Base-by-base conservation (phyloP, 495 filamentous ascomycete genomes). In the Talaromyces adpressus region DNA sequence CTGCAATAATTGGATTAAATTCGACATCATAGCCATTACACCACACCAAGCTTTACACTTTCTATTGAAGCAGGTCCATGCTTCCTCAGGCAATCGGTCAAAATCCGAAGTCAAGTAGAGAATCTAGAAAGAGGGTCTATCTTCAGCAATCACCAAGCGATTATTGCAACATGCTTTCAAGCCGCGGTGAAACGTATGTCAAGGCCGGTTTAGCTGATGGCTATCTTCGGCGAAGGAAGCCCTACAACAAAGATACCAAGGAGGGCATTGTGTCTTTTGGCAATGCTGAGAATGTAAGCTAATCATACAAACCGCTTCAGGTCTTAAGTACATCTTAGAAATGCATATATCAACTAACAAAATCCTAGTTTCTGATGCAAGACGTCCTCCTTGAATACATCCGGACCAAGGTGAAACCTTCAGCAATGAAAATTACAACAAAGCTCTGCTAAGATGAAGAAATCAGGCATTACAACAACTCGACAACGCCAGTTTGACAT, bases 251-350 rank as follows among this genome's bases (percentile, higher is more conserved):
- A 36, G 29, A 11, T 2, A 58, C 14, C 29, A 58, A 58, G 56
- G 11, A 16, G 18, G 56, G 56, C 8, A 18, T 58, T 36, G 56
- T 58, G 20, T 58, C 56, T 20, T 58, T 58, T 58, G 56, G 56
- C 5, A 58, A 58, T 9, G 76, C 77, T 6, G 76, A 78, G 65
- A 79, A 78, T 61, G 56, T 63, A 8, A 58, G 30, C 16, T 27
- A n/a, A 9, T 16, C 1, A 32, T 36, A 18, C 23, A 11, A 56
- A 9, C 9, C 8, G 8, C 32, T 36, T 9, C 11, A 9, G 11
- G 12, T 12, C 1, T 2, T 2, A 36, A 36, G 9, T 36, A 36
- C 32, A 0, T 36, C 9, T 36, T 36, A 12, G 32, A 2, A 12
- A 29, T 57, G 54, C 14, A 36, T 32, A 6, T 9, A 25, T 18